phyloP scores from a whole-genome alignment of 352 stramenopile species.

The Globisporangium cystogenes region DNA sequence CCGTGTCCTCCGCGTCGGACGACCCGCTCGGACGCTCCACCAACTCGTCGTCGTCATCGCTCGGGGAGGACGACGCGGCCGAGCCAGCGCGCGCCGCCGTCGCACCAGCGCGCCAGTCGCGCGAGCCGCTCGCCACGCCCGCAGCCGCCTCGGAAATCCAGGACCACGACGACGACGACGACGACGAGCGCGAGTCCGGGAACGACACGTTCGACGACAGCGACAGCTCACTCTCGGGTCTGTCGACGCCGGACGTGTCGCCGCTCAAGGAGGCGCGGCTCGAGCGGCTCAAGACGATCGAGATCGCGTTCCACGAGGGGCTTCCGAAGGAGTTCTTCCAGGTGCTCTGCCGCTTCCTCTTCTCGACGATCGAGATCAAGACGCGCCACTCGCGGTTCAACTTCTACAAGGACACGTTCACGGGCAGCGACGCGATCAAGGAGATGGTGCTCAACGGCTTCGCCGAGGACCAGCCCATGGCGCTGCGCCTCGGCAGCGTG shows the following conservation, averaged over 20 bases:
- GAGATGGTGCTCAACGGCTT: conserved; percentile 75
- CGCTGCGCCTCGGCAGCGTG: conserved; percentile 69
- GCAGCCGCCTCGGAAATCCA: conserved; percentile 3
- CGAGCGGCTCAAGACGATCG: conserved; percentile 68
- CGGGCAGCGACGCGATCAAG: conserved; percentile 63
- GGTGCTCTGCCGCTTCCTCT: conserved; percentile 62
- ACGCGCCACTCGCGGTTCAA: conserved; percentile 80
- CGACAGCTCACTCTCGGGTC: conserved; percentile 22
- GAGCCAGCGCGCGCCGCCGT: conserved; percentile 17
- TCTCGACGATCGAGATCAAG: conserved; percentile 74
- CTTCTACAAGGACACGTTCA: conserved; percentile 86
- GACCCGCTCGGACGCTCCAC: conserved; percentile 31
- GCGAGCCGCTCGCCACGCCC: conserved; percentile 4
- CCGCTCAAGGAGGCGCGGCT: conserved; percentile 65
- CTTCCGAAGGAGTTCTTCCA: conserved; percentile 77
- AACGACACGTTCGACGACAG: conserved; percentile 23
- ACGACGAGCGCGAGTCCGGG: conserved; percentile 22
- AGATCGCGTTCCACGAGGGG: conserved; percentile 76
- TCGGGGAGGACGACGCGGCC: conserved; percentile 32
- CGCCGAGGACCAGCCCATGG: conserved; percentile 64
- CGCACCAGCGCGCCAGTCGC: conserved; percentile 4
- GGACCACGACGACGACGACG: conserved; percentile 21
- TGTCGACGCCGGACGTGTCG: conserved; percentile 37
- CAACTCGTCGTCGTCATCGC: conserved; percentile 33
- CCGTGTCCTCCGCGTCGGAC: conserved; percentile 36